phyloP scores from a whole-genome alignment of 257 asterid genomes.

The Fraxinus excelsior region DNA sequence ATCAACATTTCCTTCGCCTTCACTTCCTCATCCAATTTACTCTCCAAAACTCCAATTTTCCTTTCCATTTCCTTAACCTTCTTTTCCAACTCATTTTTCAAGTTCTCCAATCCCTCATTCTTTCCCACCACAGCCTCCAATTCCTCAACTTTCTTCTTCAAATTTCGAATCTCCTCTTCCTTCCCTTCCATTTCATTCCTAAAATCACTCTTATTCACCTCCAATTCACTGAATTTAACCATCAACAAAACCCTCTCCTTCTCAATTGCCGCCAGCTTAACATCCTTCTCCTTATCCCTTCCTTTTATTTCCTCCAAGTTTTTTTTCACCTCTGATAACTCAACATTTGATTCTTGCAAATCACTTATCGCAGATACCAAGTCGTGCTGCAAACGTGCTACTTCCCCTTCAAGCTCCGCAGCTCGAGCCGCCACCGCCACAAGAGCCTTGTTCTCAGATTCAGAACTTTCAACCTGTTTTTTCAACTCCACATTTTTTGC shows the following conservation, averaged over 20 bases:
- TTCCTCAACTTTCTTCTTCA: conserved; percentile 52
- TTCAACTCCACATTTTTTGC: conserved; percentile 41
- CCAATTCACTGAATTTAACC: conserved; percentile 39
- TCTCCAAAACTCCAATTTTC: conserved; percentile 41
- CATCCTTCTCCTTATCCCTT: conserved; percentile 44
- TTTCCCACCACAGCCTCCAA: conserved; percentile 33
- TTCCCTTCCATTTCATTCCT: conserved; percentile 45
- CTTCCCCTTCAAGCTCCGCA: conserved; percentile 60
- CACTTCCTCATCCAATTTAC: conserved; percentile 55
- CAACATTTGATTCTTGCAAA: conserved; percentile 43
- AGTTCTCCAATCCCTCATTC: conserved; percentile 42
- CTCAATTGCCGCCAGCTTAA: conserved; percentile 45
- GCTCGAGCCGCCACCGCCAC: conserved; percentile 64
- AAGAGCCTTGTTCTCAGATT: conserved; percentile 40
- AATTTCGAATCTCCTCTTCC: conserved; percentile 43
- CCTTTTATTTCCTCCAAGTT: conserved; percentile 43
- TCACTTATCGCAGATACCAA: conserved; percentile 51
- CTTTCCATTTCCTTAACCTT: conserved; percentile 40
- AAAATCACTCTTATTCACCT: conserved; percentile 26
- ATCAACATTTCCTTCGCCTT: conserved; percentile 38
- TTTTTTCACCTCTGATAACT: conserved; percentile 37
- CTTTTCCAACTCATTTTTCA: conserved; percentile 41
- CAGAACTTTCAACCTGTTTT: conserved; percentile 32
- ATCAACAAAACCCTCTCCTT: conserved; percentile 55
- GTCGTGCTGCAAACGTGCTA: conserved; percentile 63